These are phyloP conservation scores for Pyrenochaeta sp. DNA, from an alignment of 2,329 filamentous ascomycete genomes.

Conservation along the genomic window DNA sequence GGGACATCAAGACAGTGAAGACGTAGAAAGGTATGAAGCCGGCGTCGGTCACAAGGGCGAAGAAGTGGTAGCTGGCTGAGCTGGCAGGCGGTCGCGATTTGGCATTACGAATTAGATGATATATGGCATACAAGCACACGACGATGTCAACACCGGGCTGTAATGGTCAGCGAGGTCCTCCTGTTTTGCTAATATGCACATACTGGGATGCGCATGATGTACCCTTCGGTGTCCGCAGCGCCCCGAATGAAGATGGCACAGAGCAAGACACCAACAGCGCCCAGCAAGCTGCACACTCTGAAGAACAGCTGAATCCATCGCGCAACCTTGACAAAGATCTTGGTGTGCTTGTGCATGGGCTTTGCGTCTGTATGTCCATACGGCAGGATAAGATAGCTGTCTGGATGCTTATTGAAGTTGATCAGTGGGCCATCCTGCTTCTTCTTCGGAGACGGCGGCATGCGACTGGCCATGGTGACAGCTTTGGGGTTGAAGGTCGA, in stretches of 20 bases:
- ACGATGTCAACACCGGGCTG: slow-evolving; percentile 79
- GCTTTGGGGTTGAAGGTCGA: slow-evolving; percentile 85
- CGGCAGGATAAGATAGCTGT: slow-evolving; percentile 72
- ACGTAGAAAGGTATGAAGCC: slow-evolving; percentile 70
- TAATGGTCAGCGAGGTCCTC: slow-evolving; percentile 20
- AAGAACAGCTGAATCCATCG: slow-evolving; percentile 75
- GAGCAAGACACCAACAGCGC: slow-evolving; percentile 74
- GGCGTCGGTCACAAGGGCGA: slow-evolving; percentile 77
- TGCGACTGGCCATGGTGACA: slow-evolving; percentile 80
- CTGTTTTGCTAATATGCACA: slow-evolving; percentile 40
- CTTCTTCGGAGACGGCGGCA: slow-evolving; percentile 66
- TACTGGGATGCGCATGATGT: slow-evolving; percentile 81
- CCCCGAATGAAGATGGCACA: slow-evolving; percentile 80
- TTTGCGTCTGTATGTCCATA: slow-evolving; percentile 69
- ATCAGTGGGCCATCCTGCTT: slow-evolving; percentile 79
- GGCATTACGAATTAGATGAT: slow-evolving; percentile 77
- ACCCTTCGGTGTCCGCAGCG: slow-evolving; percentile 70
- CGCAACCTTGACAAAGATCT: slow-evolving; percentile 73
- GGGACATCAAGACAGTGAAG: slow-evolving; percentile 65
- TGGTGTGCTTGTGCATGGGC: slow-evolving; percentile 74
- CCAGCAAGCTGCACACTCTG: slow-evolving; percentile 72
- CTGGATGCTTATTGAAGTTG: slow-evolving; percentile 85
- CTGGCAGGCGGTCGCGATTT: slow-evolving; percentile 78
- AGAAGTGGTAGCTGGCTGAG: slow-evolving; percentile 88
- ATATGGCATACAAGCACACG: slow-evolving; percentile 79